phyloP scores from a whole-genome alignment of 169 alveolate species.

The Cystoisospora suis region DNA sequence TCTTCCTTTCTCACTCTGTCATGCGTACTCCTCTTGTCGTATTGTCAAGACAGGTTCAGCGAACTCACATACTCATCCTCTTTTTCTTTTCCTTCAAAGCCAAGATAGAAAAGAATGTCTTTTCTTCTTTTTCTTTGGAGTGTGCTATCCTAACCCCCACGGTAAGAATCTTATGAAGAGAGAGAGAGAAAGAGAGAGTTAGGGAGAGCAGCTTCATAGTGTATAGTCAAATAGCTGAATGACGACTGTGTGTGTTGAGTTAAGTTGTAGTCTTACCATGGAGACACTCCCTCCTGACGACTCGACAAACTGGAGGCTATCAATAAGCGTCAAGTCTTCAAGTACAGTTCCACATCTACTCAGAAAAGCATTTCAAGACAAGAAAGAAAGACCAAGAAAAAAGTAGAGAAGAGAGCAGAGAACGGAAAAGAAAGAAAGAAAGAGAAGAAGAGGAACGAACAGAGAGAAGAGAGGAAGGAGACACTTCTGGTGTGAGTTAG shows the following conservation, averaged over 20 bases:
- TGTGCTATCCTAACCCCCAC: no score
- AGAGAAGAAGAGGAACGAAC: background rate
- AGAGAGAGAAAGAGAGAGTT: no score
- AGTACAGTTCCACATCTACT: conserved; percentile 68
- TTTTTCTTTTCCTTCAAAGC: no score
- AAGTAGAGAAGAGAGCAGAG: background rate
- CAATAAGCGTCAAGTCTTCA: conserved; percentile 59
- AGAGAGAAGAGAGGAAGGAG: background rate
- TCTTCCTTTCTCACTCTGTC: background rate
- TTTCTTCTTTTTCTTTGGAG: no score
- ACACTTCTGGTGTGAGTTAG: background rate
- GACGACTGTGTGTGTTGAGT: no score
- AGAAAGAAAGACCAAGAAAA: background rate
- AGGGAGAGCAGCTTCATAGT: conserved; percentile 1
- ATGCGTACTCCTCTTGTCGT: no score
- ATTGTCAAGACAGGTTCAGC: no score
- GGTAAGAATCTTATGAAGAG: no score
- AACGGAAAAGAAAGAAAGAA: background rate
- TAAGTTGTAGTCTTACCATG: conserved; percentile 45
- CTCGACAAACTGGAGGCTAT: conserved; percentile 64
- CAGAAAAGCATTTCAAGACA: background rate
- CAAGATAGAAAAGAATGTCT: no score
- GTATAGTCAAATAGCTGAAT: no score
- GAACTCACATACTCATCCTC: no score
- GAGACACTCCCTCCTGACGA: conserved; percentile 56